These are phyloP conservation scores for Leccinellum albellum DNA, from an alignment of 768 basidiomycete genomes.

Conservation along the genomic window DNA sequence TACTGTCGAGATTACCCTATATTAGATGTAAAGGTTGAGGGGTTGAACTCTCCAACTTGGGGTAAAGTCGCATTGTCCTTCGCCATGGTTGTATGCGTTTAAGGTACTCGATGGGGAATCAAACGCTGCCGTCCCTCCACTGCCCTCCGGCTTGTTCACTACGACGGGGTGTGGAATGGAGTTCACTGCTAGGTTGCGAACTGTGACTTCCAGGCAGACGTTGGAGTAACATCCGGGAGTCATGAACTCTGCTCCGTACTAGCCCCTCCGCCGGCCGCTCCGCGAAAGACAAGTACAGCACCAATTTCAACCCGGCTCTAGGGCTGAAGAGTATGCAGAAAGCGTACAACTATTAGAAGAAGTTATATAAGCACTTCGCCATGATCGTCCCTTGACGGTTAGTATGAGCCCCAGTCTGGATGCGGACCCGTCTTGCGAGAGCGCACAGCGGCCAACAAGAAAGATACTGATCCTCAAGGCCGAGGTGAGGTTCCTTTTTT, in stretches of 20 bases:
- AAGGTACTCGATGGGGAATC: constrained; percentile 90
- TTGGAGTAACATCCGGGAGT: constrained; percentile 87
- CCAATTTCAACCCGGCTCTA: no score
- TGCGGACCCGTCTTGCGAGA: no score
- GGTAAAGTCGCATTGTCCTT: constrained; percentile 60
- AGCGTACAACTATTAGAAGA: no score
- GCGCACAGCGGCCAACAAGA: no score
- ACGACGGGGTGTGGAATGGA: constrained; percentile 90
- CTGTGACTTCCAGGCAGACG: constrained; percentile 84
- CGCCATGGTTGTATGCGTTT: constrained; percentile 76
- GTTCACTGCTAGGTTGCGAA: constrained; percentile 94
- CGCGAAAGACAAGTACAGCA: no score
- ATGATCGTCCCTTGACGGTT: no score
- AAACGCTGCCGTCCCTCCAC: constrained; percentile 89
- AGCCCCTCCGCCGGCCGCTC: constrained; percentile 73
- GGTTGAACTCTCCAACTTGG: constrained; percentile 86
- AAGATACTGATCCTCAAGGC: no score
- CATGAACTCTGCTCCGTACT: constrained; percentile 78
- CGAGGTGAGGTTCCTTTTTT: no score
- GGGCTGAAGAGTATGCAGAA: no score
- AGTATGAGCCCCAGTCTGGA: no score
- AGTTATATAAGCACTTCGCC: no score
- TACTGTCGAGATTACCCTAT: constrained; percentile 58
- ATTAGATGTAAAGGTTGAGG: constrained; percentile 86
- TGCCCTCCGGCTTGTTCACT: constrained; percentile 96